A percentile compares a stretch with the other conserved stretches of the same genome.
Conservation (phyloP, 257 asterid species). For the Solanum ossicruentum region DNA sequence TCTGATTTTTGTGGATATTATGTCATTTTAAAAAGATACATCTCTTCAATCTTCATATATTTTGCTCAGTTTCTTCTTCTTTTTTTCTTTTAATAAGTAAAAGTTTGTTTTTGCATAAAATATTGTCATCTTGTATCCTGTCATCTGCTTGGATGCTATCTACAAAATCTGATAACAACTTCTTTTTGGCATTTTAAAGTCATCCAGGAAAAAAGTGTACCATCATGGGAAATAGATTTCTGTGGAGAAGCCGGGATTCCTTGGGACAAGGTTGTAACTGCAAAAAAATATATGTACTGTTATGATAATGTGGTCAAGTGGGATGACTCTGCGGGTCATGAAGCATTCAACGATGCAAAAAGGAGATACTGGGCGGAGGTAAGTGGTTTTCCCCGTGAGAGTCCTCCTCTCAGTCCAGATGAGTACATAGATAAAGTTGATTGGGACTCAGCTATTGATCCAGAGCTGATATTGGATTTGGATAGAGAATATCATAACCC, state of each 20-base stretch:
- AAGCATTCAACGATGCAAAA: conserved; percentile 62
- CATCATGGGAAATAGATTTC: conserved; percentile 80
- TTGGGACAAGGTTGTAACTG: conserved; percentile 60
- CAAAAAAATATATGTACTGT: conserved; percentile 54
- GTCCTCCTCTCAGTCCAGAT: conserved; percentile 53
- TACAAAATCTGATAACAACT: not conserved
- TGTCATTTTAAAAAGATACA: not conserved
- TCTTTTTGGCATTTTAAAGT: conserved; percentile 9
- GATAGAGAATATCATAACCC: conserved; percentile 52
- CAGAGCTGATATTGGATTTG: conserved; percentile 51
- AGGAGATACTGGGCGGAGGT: conserved; percentile 52
- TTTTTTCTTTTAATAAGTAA: not conserved
- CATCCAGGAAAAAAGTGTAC: conserved; percentile 18
- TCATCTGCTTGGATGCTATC: not conserved
- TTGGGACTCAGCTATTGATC: conserved; percentile 65
- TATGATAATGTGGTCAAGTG: conserved; percentile 59
- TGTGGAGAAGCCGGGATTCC: conserved; percentile 52
- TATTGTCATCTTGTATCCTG: not conserved
- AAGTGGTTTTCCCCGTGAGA: conserved; percentile 40
- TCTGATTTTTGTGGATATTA: not conserved
- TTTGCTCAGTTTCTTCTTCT: not conserved
- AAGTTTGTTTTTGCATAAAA: not conserved
- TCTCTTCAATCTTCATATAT: not conserved
- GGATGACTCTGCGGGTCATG: conserved; percentile 76
- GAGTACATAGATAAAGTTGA: conserved; percentile 55